Evolutionary conservation across 2,329 filamentous ascomycete species (phyloP).

Genomic region (Penicillium sp.): DNA sequence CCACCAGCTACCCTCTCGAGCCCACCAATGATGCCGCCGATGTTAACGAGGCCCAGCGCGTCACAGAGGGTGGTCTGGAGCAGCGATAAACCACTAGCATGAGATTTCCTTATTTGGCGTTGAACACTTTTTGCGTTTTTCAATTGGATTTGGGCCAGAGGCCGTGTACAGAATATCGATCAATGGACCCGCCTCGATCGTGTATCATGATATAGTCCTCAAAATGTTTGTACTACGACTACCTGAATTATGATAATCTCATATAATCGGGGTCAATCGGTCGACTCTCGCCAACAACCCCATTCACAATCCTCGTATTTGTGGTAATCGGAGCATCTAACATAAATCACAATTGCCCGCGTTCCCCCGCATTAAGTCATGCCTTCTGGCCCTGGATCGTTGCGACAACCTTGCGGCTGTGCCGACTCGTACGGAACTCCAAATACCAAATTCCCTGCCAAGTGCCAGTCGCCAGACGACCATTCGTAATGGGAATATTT

Average conservation of each 20-base stretch:
- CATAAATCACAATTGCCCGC: slow-evolving; percentile 19
- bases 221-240: slow-evolving; percentile 9
- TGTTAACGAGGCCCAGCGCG: slow-evolving; percentile 59
- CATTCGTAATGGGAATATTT: slow-evolving; percentile 86
- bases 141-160: slow-evolving; percentile 29
- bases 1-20: slow-evolving; percentile 77
- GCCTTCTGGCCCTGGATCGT: slow-evolving; percentile 86
- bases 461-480: slow-evolving; percentile 68
- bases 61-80: slow-evolving; percentile 60
- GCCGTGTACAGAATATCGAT: slow-evolving; percentile 40
- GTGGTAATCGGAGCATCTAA: not conserved
- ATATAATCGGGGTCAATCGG: slow-evolving; percentile 4
- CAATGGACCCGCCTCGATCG: slow-evolving; percentile 29
- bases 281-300: not conserved
- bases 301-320: not conserved
- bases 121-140: slow-evolving; percentile 33
- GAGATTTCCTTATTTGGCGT: slow-evolving; percentile 37
- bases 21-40: slow-evolving; percentile 61
- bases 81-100: slow-evolving; percentile 55
- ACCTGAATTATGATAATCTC: slow-evolving; percentile 5
- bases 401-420: slow-evolving; percentile 80
- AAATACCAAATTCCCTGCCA: slow-evolving; percentile 84
- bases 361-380: slow-evolving; percentile 24
- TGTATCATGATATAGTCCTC: slow-evolving; percentile 10
- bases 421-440: slow-evolving; percentile 78